A percentile compares a stretch with the other conserved stretches of the same genome.
Evolutionary conservation across 1,284 basidiomycete species (phyloP).

Genomic region (Sanghuangporus sanghuang): DNA sequence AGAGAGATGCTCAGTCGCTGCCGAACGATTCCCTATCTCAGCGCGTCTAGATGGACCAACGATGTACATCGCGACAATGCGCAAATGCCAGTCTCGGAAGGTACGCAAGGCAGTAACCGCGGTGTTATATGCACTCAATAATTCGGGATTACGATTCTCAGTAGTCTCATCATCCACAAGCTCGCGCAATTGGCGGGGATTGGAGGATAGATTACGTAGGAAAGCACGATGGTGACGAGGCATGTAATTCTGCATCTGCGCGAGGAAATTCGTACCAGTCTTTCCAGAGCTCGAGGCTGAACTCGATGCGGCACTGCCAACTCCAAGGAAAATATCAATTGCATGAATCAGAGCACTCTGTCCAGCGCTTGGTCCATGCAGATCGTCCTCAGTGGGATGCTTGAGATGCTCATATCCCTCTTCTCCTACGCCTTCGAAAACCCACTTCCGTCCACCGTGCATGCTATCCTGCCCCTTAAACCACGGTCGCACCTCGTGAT

Average conservation of each 20-base stretch:
- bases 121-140: slow-evolving; percentile 66
- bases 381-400: slow-evolving; percentile 45
- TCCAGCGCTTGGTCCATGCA: slow-evolving; percentile 87
- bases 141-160: slow-evolving; percentile 25
- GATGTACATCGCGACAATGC: slow-evolving; percentile 83
- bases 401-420: slow-evolving; percentile 36
- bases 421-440: slow-evolving; percentile 72
- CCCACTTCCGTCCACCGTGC: slow-evolving; percentile 59
- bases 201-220: slow-evolving; percentile 72
- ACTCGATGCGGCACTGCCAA: slow-evolving; percentile 50
- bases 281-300: not conserved
- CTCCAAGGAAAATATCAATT: slow-evolving; percentile 85
- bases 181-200: slow-evolving; percentile 51
- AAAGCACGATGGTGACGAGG: slow-evolving; percentile 88
- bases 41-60: slow-evolving; percentile 53
- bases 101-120: slow-evolving; percentile 71
- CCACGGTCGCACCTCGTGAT: slow-evolving; percentile 87
- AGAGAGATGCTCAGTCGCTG: slow-evolving; percentile 8
- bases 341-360: slow-evolving; percentile 89
- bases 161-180: slow-evolving; percentile 40
- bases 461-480: slow-evolving; percentile 82
- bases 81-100: slow-evolving; percentile 86
- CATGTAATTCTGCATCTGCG: slow-evolving; percentile 88
- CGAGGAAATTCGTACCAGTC: slow-evolving; percentile 48
- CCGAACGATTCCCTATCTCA: slow-evolving; percentile 27